A percentile compares a stretch with the other conserved stretches of the same genome.
phyloP scores from a whole-genome alignment of 1,284 basidiomycete genomes.

The Pholiota adiposa region DNA sequence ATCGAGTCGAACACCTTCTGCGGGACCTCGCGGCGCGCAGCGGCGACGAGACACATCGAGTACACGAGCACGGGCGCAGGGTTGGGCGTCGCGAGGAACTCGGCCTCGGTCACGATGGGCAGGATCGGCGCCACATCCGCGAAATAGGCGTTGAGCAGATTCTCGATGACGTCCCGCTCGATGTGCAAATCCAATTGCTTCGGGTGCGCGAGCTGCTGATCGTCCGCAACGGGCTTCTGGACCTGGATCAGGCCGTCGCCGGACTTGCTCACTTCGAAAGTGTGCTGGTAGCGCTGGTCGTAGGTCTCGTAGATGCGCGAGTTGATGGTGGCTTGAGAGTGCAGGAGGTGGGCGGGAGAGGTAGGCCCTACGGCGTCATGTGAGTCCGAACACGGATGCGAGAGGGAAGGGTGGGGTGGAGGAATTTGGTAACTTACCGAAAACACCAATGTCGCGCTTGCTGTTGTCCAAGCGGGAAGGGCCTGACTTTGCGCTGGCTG shows the following conservation, averaged over 20 bases:
- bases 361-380: conserved; percentile 72
- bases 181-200: conserved; percentile 71
- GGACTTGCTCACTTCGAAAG: conserved; percentile 79
- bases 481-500: conserved; percentile 35
- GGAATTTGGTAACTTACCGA: conserved; percentile 51
- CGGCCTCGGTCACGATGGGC: conserved; percentile 85
- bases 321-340: conserved; percentile 86
- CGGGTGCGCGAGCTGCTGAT: conserved; percentile 54
- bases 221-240: conserved; percentile 61
- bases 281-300: conserved; percentile 83
- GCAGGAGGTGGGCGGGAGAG: conserved; percentile 83
- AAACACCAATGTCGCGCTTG: conserved; percentile 57
- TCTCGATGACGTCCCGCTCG: conserved; percentile 80
- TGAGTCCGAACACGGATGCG: conserved; percentile 37
- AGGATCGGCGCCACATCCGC: conserved; percentile 83
- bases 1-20: conserved; percentile 85
- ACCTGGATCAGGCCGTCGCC: conserved; percentile 92
- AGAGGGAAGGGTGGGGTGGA: conserved; percentile 20
- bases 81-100: conserved; percentile 79
- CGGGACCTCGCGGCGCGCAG: conserved; percentile 83
- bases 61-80: conserved; percentile 87
- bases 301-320: conserved; percentile 85
- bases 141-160: conserved; percentile 92
- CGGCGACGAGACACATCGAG: conserved; percentile 90
- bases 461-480: conserved; percentile 37